phyloP scores from a whole-genome alignment of 768 basidiomycete genomes.

The Mycena capillaripes region DNA sequence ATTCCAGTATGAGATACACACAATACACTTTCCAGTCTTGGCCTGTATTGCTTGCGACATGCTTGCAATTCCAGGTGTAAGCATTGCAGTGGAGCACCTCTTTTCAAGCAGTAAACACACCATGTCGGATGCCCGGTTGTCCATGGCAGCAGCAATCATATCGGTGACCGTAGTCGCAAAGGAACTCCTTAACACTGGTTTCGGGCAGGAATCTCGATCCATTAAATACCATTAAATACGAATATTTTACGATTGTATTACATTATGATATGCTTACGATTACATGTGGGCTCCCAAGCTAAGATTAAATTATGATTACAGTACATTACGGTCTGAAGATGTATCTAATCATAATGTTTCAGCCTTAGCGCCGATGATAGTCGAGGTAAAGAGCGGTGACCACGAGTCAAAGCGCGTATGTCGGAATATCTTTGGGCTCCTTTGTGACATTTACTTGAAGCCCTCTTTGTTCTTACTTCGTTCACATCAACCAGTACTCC shows the following conservation, averaged over 20 bases:
- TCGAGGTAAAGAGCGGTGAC: no score
- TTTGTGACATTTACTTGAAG: no score
- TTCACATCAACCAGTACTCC: no score
- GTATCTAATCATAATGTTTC: not conserved
- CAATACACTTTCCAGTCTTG: slow-evolving; percentile 13
- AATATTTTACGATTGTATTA: no score
- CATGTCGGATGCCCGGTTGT: not conserved
- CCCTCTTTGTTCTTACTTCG: no score
- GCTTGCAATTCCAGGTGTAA: not conserved
- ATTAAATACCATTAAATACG: no score
- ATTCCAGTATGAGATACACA: not conserved
- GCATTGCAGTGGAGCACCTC: not conserved
- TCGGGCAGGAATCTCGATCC: not conserved
- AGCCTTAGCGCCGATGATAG: no score
- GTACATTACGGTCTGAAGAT: not conserved
- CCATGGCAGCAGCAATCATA: not conserved
- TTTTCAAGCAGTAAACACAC: not conserved
- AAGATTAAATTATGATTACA: not conserved
- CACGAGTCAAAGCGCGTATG: no score
- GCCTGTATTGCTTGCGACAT: slow-evolving; percentile 29
- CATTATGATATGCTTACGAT: no score
- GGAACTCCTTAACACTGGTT: not conserved
- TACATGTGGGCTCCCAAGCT: no score
- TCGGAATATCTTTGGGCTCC: no score
- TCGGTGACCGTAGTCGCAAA: not conserved